Base-by-base conservation (phyloP, 1,139 yeast genomes). In the Taphrina confusa region DNA sequence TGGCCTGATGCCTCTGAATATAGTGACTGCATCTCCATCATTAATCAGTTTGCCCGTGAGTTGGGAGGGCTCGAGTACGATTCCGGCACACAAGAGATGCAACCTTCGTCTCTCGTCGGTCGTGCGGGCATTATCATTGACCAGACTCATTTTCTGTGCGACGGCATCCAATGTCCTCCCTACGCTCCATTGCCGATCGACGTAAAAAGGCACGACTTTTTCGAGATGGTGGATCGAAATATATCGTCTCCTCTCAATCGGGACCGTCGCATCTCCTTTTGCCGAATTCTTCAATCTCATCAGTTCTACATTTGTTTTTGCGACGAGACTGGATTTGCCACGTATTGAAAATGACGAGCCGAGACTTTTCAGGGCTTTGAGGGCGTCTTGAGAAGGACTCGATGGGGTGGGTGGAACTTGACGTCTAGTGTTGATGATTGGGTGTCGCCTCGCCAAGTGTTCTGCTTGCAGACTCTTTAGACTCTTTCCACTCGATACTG, bases 81-180 rank as follows among this genome's bases (percentile, higher is more conserved):
- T 20, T 4, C 40, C 58, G 5, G 31, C 20, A 18, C 33, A 34
- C 22, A 54, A 28, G 16, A 50, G 27, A 54, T 54, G 58, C 36
- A 44, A 34, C 14, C 42, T 37, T 36, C 51, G 27, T 9, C 12
- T 20, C 16, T 33, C 44, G 28, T 44, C 44, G 18, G 36, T 23
- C 23, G 58, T 54, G 18, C 58, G 12, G 11, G 58, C 58, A 54
- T 54, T 54, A 16, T 54, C 58, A 25, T 54, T 54, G 4, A 40
- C 44, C 23, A 54, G 30, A 8, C 34, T 34, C 22, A 33, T 4
- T 14, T 23, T 33, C 4, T 11, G 16, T 6, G 58, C 58, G 25
- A 42, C 14, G 3, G 39, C 58, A 34, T 54, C 58, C 36, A 54
- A 20, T 12, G 28, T 33, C 22, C 51, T 20, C 1, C 58, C 58